Evolutionary conservation across 2,329 filamentous ascomycete genomes (phyloP), one percentile per base, ranked within the genome.

Genomic region (Anisogramma anomala): DNA sequence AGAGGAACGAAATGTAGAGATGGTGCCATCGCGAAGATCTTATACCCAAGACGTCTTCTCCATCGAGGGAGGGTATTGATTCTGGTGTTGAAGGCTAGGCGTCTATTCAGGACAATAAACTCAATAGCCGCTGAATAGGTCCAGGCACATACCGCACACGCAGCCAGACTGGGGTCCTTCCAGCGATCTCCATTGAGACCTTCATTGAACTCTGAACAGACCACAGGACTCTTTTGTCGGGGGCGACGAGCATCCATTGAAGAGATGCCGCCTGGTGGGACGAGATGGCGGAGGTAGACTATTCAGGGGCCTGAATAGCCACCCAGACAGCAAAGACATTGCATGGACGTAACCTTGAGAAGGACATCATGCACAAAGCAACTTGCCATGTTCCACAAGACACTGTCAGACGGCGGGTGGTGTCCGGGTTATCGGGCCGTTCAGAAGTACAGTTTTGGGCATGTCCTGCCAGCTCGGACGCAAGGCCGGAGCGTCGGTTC

Each of bases 21-120:
- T n/a, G 23, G 28, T 11, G 13, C 26, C 32, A 25, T 32, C 18
- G 9, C 10, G 6, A 19, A 25, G 27, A 6, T 37, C 34, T 37
- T 47, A 47, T 47, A 47, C 10, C 20, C 33, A 13, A 10, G 17
- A 20, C 9, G 26, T 19, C 6, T 7, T 17, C 17, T 30, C 42
- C 46, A 42, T 30, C 7, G 5, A 14, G 11, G 14, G 27, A 15
- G 13, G 13, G 13, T 15, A 30, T 46, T 41, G 37, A 46, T 19
- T 32, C 20, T 17, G 3, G 4, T 32, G 14, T 36, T 34, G 26
- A 11, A n/a, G 26, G 14, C 25, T 2, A 19, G 20, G 14, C 17
- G 11, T 30, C 37, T 41, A 39, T 39, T 47, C 30, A 39, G 14
- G n/a, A 47, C 45, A 47, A 47, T 47, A 36, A 27, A 27, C 18